Percentiles rank a stretch among this genome's conserved stretches.
Evolutionary conservation across 2,329 filamentous ascomycete genomes (phyloP).

Genomic region (Cladosporium sp.): DNA sequence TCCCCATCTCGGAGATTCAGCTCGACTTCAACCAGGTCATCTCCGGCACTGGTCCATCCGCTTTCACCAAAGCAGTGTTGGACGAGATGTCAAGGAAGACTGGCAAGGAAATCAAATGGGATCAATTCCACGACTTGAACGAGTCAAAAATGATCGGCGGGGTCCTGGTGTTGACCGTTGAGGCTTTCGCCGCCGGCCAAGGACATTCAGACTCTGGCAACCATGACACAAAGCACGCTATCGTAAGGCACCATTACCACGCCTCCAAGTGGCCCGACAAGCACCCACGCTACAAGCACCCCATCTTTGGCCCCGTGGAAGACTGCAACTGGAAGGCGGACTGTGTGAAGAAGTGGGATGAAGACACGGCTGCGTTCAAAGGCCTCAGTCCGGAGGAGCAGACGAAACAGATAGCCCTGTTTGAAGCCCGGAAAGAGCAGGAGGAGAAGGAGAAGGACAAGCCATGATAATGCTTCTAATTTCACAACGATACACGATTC

Average conservation of each 20-base stretch:
- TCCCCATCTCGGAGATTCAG: conserved; percentile 56
- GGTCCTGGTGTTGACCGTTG: conserved; percentile 64
- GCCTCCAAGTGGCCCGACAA: conserved; percentile 66
- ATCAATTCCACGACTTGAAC: conserved; percentile 60
- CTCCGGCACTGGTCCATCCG: conserved; percentile 66
- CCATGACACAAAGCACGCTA: conserved; percentile 60
- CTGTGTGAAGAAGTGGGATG: conserved; percentile 64
- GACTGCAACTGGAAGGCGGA: conserved; percentile 65
- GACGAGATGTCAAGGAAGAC: conserved; percentile 56
- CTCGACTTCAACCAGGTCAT: conserved; percentile 71
- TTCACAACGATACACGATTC: too few species aligned
- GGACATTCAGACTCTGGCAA: conserved; percentile 70
- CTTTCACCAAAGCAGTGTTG: conserved; percentile 63
- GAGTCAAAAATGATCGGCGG: conserved; percentile 63
- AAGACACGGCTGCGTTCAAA: conserved; percentile 58
- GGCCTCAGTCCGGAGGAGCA: conserved; percentile 56
- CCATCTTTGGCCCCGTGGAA: conserved; percentile 66
- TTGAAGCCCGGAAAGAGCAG: neutral
- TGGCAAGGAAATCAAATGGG: conserved; percentile 54
- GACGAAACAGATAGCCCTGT: neutral
- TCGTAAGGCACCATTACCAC: conserved; percentile 72
- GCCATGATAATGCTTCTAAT: neutral
- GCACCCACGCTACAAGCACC: conserved; percentile 64
- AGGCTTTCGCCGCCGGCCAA: conserved; percentile 69
- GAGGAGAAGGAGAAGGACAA: neutral